Percentiles rank a stretch among this genome's conserved stretches.
Evolutionary conservation across 148 eudicot species (phyloP).

Genomic region (Oxyria digyna): DNA sequence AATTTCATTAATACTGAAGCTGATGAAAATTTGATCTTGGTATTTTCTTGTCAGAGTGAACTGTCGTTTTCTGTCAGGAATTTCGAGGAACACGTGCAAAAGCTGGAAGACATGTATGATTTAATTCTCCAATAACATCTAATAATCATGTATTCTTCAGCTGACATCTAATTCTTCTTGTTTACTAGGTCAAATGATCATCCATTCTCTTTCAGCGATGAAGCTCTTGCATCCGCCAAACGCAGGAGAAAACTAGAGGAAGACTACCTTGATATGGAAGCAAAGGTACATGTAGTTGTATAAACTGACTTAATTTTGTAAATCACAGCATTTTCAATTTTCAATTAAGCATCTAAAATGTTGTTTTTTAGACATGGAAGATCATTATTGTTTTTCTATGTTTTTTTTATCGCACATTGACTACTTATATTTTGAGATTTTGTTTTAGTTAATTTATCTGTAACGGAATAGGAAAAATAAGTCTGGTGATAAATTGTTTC

Average conservation of each 20-base stretch:
- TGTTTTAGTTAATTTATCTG: neutral
- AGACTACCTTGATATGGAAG: constrained; percentile 28
- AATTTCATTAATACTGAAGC: neutral
- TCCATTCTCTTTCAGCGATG: constrained; percentile 13
- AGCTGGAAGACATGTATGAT: constrained; percentile 32
- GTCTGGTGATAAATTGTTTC: neutral
- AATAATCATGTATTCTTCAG: neutral
- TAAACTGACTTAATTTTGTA: too few species aligned
- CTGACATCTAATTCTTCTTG: constrained; percentile 6
- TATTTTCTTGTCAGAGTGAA: constrained; percentile 10
- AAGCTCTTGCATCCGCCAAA: constrained; percentile 12
- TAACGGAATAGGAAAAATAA: neutral
- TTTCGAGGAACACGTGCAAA: constrained; percentile 22
- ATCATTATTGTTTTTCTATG: too few species aligned
- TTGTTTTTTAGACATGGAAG: too few species aligned
- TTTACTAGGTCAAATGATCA: constrained; percentile 29
- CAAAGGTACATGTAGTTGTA: constrained; percentile 27
- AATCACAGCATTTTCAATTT: too few species aligned
- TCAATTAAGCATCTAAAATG: too few species aligned
- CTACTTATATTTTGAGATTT: too few species aligned
- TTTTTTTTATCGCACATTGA: too few species aligned
- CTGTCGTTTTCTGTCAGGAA: constrained; percentile 26
- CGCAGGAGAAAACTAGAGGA: constrained; percentile 31
- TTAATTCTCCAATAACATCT: neutral
- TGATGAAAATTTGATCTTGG: neutral